A percentile compares a stretch with the other conserved stretches of the same genome.
phyloP scores from a whole-genome alignment of 164 flowering plant species.

The Saururus chinensis region DNA sequence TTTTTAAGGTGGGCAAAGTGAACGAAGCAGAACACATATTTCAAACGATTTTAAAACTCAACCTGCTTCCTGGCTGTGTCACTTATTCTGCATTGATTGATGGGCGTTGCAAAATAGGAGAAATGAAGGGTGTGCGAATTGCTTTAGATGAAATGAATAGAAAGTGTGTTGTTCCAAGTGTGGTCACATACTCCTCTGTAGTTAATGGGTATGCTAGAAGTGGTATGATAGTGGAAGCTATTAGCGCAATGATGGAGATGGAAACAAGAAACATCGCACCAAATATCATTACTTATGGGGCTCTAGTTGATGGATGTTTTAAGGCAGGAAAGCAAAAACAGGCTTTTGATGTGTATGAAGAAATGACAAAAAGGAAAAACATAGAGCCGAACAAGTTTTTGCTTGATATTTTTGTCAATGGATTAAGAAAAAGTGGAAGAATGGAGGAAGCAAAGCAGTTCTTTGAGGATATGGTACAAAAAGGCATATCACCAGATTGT shows the following conservation, averaged over 20 bases:
- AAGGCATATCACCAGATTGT: constrained; percentile 52
- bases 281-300: constrained; percentile 42
- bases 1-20: constrained; percentile 53
- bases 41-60: constrained; percentile 19
- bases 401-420: constrained; percentile 61
- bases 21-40: constrained; percentile 61
- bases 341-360: constrained; percentile 45
- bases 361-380: constrained; percentile 42
- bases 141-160: constrained; percentile 52
- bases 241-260: constrained; percentile 41
- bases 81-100: constrained; percentile 64
- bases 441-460: constrained; percentile 56
- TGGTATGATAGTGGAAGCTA: constrained; percentile 61
- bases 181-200: constrained; percentile 51
- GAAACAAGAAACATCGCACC: constrained; percentile 31
- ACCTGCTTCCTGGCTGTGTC: constrained; percentile 39
- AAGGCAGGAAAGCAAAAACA: constrained; percentile 50
- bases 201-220: constrained; percentile 54
- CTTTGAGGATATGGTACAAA: constrained; percentile 34
- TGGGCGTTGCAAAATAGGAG: constrained; percentile 64
- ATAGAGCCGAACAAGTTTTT: constrained; percentile 41
- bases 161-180: constrained; percentile 34
- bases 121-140: constrained; percentile 41
- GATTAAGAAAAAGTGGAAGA: constrained; percentile 44
- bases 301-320: constrained; percentile 58